Evolutionary conservation across 2,329 filamentous ascomycete genomes (phyloP), one percentile per base, ranked within the genome.

Genomic region (Bipolaris sorokiniana): DNA sequence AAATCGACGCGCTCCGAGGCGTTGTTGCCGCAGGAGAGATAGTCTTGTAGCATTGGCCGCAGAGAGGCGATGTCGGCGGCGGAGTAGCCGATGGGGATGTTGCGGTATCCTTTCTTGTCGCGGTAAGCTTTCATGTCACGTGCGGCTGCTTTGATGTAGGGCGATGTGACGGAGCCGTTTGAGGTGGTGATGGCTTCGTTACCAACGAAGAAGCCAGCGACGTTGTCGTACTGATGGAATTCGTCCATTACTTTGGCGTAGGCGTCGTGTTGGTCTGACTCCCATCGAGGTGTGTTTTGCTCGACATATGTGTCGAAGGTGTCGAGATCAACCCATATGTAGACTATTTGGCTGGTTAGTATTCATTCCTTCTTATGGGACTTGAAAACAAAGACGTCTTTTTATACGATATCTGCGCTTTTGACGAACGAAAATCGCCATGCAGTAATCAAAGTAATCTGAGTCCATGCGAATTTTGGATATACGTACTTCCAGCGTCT

Each of bases 11-110:
- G 85, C 65, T 93, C 89, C 11, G 67, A 68, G 7, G 81, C 64
- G 69, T 95, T 88, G 62, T 81, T 82, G 59, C 90, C 90, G 75
- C 92, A 96, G 11, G 90, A 90, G 41, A 96, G 81, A 75, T 95
- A 96, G 69, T 88, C 84, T 68, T 88, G 86, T 45, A 88, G 77
- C 80, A 86, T 88, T 26, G 86, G 86, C 13, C 86, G 84, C 13
- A 88, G 80, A 56, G 88, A 83, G 3, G 89, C 84, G 69, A 96
- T 94, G 74, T 96, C 92, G 36, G 92, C 91, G 10, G 91, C 91
- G 7, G 90, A 92, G 79, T 97, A 97, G 52, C 92, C 92, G 55
- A 96, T 83, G 10, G 91, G 92, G 63, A 96, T 91, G 40, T 88
- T 81, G 65, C 92, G 89, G 77, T 95, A 96, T 9, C 84, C 84